phyloP scores from a whole-genome alignment of 495 filamentous ascomycete species.

The Lichenothelia convexa region DNA sequence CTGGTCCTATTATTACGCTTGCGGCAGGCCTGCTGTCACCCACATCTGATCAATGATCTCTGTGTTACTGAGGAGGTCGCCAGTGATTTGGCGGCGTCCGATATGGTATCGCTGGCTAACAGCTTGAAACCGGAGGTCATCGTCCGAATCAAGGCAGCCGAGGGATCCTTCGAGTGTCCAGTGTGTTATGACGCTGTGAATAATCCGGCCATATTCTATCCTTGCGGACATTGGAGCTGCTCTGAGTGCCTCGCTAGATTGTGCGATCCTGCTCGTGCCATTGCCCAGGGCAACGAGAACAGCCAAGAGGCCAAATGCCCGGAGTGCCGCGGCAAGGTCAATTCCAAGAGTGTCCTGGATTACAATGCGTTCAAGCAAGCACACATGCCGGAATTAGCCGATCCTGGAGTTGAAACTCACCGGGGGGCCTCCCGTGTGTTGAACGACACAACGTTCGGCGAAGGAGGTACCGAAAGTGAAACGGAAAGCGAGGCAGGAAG shows the following conservation, averaged over 20 bases:
- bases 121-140: slow-evolving; percentile 43
- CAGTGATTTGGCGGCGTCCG: slow-evolving; percentile 29
- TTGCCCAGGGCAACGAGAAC: slow-evolving; percentile 38
- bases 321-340: slow-evolving; percentile 47
- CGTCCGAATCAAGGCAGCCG: slow-evolving; percentile 40
- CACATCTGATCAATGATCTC: slow-evolving; percentile 69
- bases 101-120: slow-evolving; percentile 47
- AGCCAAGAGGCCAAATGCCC: slow-evolving; percentile 46
- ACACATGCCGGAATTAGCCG: slow-evolving; percentile 33
- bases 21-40: slow-evolving; percentile 85
- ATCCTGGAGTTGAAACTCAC: not conserved
- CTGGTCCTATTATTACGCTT: slow-evolving; percentile 74
- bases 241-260: slow-evolving; percentile 60
- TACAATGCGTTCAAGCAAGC: slow-evolving; percentile 56
- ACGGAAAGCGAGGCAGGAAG: slow-evolving; percentile 17
- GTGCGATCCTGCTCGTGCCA: slow-evolving; percentile 36
- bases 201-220: slow-evolving; percentile 64
- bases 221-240: slow-evolving; percentile 75
- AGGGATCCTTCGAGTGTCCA: slow-evolving; percentile 43
- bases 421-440: too few species aligned
- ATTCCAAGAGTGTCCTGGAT: slow-evolving; percentile 52
- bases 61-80: slow-evolving; percentile 31
- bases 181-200: slow-evolving; percentile 62
- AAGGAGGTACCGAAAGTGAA: slow-evolving; percentile 8
- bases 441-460: slow-evolving; percentile 14